phyloP scores from a whole-genome alignment of 2,329 filamentous ascomycete genomes.

The Microdochium trichocladiopsis region DNA sequence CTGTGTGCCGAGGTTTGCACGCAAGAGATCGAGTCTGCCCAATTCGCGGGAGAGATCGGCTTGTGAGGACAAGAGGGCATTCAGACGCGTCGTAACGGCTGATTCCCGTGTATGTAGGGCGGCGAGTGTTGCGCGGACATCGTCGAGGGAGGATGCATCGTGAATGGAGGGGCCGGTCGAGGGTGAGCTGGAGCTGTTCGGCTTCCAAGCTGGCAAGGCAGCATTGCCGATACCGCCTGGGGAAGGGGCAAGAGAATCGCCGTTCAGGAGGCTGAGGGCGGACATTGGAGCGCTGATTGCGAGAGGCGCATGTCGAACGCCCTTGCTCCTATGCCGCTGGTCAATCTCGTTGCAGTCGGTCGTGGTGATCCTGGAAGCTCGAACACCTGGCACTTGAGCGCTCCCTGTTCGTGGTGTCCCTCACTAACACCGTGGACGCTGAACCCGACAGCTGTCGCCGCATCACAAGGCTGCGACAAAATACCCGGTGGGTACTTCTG shows the following conservation, averaged over 20 bases:
- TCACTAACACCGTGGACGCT: neutral
- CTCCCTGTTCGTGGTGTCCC: too few species aligned
- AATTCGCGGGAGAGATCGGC: slow-evolving; percentile 82
- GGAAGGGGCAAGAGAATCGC: slow-evolving; percentile 19
- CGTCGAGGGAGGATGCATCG: slow-evolving; percentile 66
- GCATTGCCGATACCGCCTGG: slow-evolving; percentile 2
- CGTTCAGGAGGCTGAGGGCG: slow-evolving; percentile 23
- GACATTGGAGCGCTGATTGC: slow-evolving; percentile 23
- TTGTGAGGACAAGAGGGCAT: slow-evolving; percentile 73
- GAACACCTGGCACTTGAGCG: neutral
- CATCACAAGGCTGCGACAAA: too few species aligned
- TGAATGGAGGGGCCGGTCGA: slow-evolving; percentile 39
- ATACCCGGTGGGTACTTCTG: neutral
- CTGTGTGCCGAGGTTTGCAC: slow-evolving; percentile 82
- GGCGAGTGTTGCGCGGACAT: slow-evolving; percentile 72
- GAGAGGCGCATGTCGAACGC: slow-evolving; percentile 20
- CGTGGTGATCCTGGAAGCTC: neutral
- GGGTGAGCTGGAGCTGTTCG: slow-evolving; percentile 9
- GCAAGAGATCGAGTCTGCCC: slow-evolving; percentile 78
- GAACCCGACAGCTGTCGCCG: neutral
- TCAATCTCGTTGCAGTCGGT: neutral
- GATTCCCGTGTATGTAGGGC: slow-evolving; percentile 71
- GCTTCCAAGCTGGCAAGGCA: slow-evolving; percentile 11
- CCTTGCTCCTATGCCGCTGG: neutral
- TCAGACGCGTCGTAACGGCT: slow-evolving; percentile 64